A percentile compares a stretch with the other conserved stretches of the same genome.
Evolutionary conservation across 2,329 filamentous ascomycete genomes (phyloP).

Genomic region (Monilinia fructicola): DNA sequence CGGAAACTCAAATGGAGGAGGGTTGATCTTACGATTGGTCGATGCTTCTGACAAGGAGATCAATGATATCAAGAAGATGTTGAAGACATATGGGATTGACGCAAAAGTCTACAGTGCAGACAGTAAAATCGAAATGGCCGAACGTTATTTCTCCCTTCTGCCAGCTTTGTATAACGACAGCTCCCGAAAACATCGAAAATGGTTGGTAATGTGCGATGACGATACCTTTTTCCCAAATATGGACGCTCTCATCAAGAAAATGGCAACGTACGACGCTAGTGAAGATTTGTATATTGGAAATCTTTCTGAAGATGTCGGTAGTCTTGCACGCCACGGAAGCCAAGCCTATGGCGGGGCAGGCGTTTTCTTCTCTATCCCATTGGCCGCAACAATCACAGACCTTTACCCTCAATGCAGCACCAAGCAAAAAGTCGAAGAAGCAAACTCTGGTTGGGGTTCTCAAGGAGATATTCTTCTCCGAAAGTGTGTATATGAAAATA

Average conservation of each 20-base stretch:
- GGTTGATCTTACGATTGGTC: slow-evolving; percentile 54
- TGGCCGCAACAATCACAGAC: slow-evolving; percentile 49
- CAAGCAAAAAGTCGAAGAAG: slow-evolving; percentile 52
- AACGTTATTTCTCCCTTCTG: slow-evolving; percentile 56
- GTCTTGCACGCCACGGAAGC: slow-evolving; percentile 39
- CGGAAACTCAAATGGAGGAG: slow-evolving; percentile 56
- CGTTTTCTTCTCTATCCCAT: slow-evolving; percentile 42
- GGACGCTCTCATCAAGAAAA: slow-evolving; percentile 35
- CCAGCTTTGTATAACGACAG: slow-evolving; percentile 55
- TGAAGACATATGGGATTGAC: slow-evolving; percentile 53
- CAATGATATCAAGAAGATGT: slow-evolving; percentile 48
- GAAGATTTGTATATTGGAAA: slow-evolving; percentile 39
- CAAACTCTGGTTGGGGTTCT: slow-evolving; percentile 58
- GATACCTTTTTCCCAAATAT: slow-evolving; percentile 40
- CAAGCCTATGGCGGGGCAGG: slow-evolving; percentile 40
- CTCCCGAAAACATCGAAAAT: slow-evolving; percentile 48
- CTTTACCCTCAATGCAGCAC: slow-evolving; percentile 49
- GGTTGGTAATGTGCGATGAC: slow-evolving; percentile 42
- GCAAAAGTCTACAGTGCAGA: slow-evolving; percentile 58
- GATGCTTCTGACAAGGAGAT: slow-evolving; percentile 54
- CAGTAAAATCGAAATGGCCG: slow-evolving; percentile 55
- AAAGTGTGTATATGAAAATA: slow-evolving; percentile 40
- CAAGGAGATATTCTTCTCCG: slow-evolving; percentile 40
- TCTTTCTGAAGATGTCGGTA: slow-evolving; percentile 39
- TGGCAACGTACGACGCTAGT: slow-evolving; percentile 32